Percentiles rank a stretch among this genome's conserved stretches.
Evolutionary conservation across 371 early-diverging fungal genomes (phyloP).

Genomic region (Sporodiniella umbellata): DNA sequence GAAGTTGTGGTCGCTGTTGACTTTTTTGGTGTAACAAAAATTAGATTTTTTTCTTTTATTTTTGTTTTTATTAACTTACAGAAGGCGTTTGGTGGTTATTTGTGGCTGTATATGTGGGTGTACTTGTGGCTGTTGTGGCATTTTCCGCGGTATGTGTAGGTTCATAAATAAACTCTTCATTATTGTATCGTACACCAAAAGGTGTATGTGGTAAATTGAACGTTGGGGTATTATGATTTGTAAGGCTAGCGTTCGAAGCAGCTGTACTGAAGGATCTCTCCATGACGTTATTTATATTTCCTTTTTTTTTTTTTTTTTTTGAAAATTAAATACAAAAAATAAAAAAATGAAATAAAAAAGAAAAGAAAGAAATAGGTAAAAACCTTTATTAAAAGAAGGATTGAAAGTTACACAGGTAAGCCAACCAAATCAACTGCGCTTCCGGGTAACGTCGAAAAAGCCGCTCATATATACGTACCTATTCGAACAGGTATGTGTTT

Average conservation of each 20-base stretch:
- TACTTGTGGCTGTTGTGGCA: slow-evolving; percentile 1
- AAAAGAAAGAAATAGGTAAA: slow-evolving; percentile 1
- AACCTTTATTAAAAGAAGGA: neutral
- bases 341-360: neutral
- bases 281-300: slow-evolving; percentile 2
- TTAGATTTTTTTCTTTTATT: neutral
- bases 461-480: neutral
- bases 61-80: slow-evolving; percentile 4
- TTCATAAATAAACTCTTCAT: slow-evolving; percentile 10
- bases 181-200: slow-evolving; percentile 1
- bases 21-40: slow-evolving; percentile 1
- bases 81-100: slow-evolving; percentile 10
- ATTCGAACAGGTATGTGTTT: no score
- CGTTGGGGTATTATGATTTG: slow-evolving; percentile 1
- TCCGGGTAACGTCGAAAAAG: neutral
- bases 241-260: neutral
- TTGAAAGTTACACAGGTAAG: neutral
- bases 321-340: no score
- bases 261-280: slow-evolving; percentile 2
- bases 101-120: neutral
- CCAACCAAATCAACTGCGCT: slow-evolving; percentile 1
- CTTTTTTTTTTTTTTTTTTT: neutral
- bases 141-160: slow-evolving; percentile 3
- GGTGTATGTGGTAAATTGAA: slow-evolving; percentile 3
- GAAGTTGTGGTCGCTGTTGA: neutral